Conservation (phyloP, 129 eudicot species). For the Apium graveolens region DNA sequence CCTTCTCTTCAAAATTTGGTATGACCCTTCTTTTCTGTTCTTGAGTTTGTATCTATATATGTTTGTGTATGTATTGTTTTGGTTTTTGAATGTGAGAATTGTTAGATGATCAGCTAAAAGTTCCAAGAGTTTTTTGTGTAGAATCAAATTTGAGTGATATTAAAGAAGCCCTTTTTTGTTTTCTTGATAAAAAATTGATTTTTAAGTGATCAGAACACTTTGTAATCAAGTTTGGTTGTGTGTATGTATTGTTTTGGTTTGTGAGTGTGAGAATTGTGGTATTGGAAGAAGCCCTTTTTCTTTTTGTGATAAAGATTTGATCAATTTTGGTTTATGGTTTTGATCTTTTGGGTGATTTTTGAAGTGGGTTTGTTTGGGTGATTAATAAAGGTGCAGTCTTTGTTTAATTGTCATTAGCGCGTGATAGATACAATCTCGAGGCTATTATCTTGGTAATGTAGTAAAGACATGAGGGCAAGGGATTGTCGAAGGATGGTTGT, state of each 20-base stretch:
- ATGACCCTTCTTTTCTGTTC: background rate
- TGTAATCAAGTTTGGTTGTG: background rate
- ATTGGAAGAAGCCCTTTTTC: too few species aligned
- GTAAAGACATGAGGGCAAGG: background rate
- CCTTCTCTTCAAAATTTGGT: conserved; percentile 55
- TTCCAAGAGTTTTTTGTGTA: background rate
- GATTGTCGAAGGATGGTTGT: background rate
- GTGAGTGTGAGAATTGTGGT: too few species aligned
- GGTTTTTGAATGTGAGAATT: background rate
- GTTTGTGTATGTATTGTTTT: background rate
- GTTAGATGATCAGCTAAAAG: background rate
- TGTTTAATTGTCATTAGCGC: background rate
- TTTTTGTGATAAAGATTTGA: background rate
- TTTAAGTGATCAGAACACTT: background rate
- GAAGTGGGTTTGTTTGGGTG: background rate
- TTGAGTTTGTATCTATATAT: background rate
- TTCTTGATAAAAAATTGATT: background rate
- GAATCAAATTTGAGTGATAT: background rate
- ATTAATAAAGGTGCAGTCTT: background rate
- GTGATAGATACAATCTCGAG: background rate
- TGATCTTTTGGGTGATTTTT: background rate
- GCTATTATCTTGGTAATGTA: background rate
- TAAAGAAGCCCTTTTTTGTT: background rate
- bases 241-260: too few species aligned
- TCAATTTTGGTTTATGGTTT: background rate